These are phyloP conservation scores for Neofusicoccum kwambonambiense DNA, from an alignment of 2,329 filamentous ascomycete genomes.

Conservation along the genomic window DNA sequence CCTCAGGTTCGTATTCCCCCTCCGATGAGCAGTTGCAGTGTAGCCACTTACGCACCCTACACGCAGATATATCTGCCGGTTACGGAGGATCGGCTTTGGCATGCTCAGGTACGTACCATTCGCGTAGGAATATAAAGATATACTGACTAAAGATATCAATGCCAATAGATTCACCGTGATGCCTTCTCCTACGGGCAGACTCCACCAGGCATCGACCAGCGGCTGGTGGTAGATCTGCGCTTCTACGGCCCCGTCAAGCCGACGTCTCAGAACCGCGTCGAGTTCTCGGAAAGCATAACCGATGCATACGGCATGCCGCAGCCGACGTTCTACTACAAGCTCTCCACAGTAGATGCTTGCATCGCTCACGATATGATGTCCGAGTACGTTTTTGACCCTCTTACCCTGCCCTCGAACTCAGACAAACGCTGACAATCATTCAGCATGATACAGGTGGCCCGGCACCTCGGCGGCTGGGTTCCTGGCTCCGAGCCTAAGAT, in stretches of 20 bases:
- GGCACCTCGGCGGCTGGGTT: neutral
- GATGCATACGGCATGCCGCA: slow-evolving; percentile 29
- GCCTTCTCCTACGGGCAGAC: neutral
- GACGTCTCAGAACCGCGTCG: slow-evolving; percentile 18
- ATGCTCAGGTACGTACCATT: neutral
- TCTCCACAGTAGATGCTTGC: neutral
- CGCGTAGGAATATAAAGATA: too few species aligned
- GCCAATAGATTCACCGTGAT: neutral
- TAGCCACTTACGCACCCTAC: neutral
- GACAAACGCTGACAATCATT: neutral
- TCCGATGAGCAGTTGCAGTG: neutral
- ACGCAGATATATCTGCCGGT: neutral
- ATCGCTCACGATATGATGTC: neutral
- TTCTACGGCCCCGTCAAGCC: slow-evolving; percentile 23
- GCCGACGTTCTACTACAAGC: neutral
- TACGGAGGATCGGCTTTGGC: neutral
- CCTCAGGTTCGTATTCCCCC: neutral
- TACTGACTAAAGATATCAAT: too few species aligned
- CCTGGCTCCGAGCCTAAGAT: neutral
- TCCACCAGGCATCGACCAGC: slow-evolving; percentile 20
- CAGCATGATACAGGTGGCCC: neutral
- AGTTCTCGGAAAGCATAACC: slow-evolving; percentile 21
- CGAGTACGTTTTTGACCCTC: neutral
- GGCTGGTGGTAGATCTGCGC: slow-evolving; percentile 25
- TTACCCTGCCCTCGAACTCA: too few species aligned